phyloP scores from a whole-genome alignment of 1,284 basidiomycete species.

The Schizophyllum commune region DNA sequence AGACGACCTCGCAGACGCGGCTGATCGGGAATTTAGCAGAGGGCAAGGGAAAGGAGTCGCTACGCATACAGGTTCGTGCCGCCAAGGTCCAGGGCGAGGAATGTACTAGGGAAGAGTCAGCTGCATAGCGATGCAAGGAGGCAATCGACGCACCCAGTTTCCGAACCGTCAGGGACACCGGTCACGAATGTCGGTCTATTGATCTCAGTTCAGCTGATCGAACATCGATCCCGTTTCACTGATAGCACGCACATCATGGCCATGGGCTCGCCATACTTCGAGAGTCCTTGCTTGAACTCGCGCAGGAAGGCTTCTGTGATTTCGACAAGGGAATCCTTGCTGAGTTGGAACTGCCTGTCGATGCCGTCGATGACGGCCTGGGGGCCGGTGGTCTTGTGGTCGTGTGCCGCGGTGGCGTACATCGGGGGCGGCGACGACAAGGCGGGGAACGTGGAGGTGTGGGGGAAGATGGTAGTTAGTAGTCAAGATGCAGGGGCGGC shows the following conservation, averaged over 20 bases:
- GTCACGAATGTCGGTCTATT: conserved; percentile 83
- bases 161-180: conserved; percentile 83
- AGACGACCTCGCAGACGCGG: conserved; percentile 84
- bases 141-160: conserved; percentile 65
- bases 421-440: neutral
- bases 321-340: conserved; percentile 48
- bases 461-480: neutral
- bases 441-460: neutral
- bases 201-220: conserved; percentile 8
- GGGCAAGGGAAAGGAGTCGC: conserved; percentile 1
- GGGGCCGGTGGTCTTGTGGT: neutral
- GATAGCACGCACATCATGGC: conserved; percentile 74
- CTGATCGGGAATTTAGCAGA: conserved; percentile 30
- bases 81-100: conserved; percentile 90
- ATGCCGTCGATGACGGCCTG: conserved; percentile 41
- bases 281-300: conserved; percentile 70
- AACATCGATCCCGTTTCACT: neutral
- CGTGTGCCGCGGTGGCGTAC: neutral
- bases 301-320: conserved; percentile 76
- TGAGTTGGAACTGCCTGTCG: conserved; percentile 64
- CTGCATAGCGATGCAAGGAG: conserved; percentile 2
- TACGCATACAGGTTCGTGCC: conserved; percentile 83
- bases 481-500: neutral
- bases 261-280: conserved; percentile 68
- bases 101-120: conserved; percentile 51